phyloP scores from a whole-genome alignment of 306 rosid species.

The Carpinus viminea region DNA sequence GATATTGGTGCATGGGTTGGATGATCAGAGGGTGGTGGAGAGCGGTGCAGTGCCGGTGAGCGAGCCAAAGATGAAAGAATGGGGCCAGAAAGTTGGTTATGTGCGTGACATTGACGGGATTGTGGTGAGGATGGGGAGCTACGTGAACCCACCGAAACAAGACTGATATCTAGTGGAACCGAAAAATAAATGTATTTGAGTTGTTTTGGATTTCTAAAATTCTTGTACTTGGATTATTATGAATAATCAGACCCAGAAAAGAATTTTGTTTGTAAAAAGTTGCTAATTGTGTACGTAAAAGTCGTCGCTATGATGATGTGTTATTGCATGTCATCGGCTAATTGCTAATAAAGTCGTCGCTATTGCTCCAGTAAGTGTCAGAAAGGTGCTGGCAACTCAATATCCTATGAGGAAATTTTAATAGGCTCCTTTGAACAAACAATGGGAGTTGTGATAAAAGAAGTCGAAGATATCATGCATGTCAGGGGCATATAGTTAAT shows the following conservation, averaged over 20 bases:
- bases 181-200: background rate
- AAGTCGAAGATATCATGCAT: background rate
- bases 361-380: background rate
- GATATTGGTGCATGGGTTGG: conserved; percentile 2
- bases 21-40: conserved; percentile 72
- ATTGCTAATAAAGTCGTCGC: too few relatives aligned
- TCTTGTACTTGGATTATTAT: too few relatives aligned
- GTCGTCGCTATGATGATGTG: too few relatives aligned
- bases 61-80: conserved; percentile 67
- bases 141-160: conserved; percentile 44
- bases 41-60: conserved; percentile 76
- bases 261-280: too few relatives aligned
- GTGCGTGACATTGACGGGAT: conserved; percentile 77
- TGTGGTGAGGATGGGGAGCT: conserved; percentile 76
- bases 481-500: background rate
- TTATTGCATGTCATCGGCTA: too few relatives aligned
- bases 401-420: background rate
- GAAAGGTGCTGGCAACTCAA: background rate
- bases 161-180: background rate
- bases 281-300: too few relatives aligned
- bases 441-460: background rate
- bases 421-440: background rate
- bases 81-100: conserved; percentile 90
- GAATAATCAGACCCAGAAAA: too few relatives aligned
- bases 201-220: too few relatives aligned